phyloP scores from a whole-genome alignment of 202 grass and related monocot species.

The Eragrostis tef region DNA sequence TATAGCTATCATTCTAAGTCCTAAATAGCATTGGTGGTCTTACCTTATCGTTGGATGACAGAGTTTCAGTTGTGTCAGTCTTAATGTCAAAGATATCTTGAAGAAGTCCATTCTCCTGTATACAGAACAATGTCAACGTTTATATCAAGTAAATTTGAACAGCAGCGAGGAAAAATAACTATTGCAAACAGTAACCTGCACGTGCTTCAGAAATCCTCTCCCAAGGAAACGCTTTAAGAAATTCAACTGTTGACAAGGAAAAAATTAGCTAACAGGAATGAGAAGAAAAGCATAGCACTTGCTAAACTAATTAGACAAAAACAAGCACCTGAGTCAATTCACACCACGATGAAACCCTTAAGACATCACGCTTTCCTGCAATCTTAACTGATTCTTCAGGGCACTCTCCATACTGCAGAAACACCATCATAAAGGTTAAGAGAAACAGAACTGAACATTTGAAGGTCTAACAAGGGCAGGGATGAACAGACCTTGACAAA shows the following conservation, averaged over 20 bases:
- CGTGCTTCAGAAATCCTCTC: constrained; percentile 96
- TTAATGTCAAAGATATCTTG: constrained; percentile 82
- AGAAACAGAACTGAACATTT: neutral
- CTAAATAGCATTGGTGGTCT: neutral
- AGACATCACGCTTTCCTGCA: constrained; percentile 65
- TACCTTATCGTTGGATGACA: constrained; percentile 78
- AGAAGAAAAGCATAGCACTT: constrained; percentile 9
- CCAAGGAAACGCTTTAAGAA: constrained; percentile 84
- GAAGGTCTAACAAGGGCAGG: neutral
- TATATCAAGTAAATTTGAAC: constrained; percentile 11
- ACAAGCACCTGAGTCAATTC: constrained; percentile 77
- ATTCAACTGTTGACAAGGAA: constrained; percentile 70
- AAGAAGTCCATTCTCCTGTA: constrained; percentile 81
- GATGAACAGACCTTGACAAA: constrained; percentile 70
- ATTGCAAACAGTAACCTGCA: constrained; percentile 54
- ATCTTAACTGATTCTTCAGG: constrained; percentile 82
- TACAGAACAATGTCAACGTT: constrained; percentile 25
- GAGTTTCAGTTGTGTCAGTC: constrained; percentile 61
- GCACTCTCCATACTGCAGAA: constrained; percentile 58
- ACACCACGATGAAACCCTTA: constrained; percentile 82
- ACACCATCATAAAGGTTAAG: constrained; percentile 5
- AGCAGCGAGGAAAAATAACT: neutral
- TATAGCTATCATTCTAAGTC: neutral
- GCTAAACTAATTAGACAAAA: neutral
- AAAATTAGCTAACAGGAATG: constrained; percentile 35